Evolutionary conservation across 805 yeast genomes (phyloP), one percentile per base, ranked within the genome.

Genomic region (Pichia ethanolica): DNA sequence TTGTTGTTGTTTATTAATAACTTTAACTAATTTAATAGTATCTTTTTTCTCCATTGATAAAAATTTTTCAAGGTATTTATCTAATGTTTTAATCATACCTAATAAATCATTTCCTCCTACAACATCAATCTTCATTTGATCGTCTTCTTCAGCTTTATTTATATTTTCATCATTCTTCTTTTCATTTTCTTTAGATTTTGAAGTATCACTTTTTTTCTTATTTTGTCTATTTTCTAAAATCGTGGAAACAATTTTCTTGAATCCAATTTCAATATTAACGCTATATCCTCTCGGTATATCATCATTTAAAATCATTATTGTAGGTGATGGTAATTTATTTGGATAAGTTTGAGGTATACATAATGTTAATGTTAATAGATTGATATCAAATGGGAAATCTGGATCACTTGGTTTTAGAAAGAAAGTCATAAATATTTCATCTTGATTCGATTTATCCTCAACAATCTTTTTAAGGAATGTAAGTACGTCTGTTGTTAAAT

Each of bases 221-320:
- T 53, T 59, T 20, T 61, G 57, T 36, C 61, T 58, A n/a, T 56
- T 57, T 35, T 54, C 65, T 39, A 64, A 68, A 10, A 80, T 78
- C 32, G 56, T 64, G 6, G 48, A 55, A 4, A 68, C 75, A 25
- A 81, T 79, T 42, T 66, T 62, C 39, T 66, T 66, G 62, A 81
- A 86, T 7, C 89, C 91, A 5, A 63, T 56, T 58, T 85, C 91
- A n/a, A 85, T 69, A 55, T 84, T 84, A 12, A 75, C 69, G 12
- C 86, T 77, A 59, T 67, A 81, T 0, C 90, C 91, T 50, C 79
- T 69, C 1, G 91, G 89, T 12, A 85, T 81, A 34, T 83, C 87
- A 35, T 75, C 74, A 64, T 83, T 84, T 47, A 79, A 68, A 7
- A 86, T 83, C 35, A 71, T 66, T 5, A 84, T 70, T 13, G 72